Evolutionary conservation across 345 rosid species (phyloP).

Genomic region (Sonneratia caseolaris): DNA sequence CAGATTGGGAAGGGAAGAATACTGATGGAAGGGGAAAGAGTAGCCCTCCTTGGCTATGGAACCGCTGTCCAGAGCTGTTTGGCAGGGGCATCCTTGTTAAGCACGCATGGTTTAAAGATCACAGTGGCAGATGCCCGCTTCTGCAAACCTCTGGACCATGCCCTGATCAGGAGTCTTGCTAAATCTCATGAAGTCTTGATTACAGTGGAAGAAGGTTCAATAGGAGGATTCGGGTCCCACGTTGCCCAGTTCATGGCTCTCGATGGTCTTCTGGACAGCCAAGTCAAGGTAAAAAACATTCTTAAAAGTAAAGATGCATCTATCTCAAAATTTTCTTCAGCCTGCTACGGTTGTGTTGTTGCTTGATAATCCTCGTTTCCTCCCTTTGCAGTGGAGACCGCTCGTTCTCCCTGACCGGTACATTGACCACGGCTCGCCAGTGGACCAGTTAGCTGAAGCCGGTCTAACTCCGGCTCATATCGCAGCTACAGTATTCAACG

Average conservation of each 20-base stretch:
- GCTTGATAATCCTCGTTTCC: background rate
- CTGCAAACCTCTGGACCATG: slow-evolving; percentile 78
- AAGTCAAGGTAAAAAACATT: slow-evolving; percentile 61
- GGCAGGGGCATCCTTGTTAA: slow-evolving; percentile 57
- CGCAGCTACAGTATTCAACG: slow-evolving; percentile 70
- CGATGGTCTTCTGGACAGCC: slow-evolving; percentile 83
- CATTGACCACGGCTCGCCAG: slow-evolving; percentile 78
- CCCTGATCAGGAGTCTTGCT: slow-evolving; percentile 70
- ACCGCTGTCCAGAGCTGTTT: slow-evolving; percentile 81
- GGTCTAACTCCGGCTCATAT: slow-evolving; percentile 83
- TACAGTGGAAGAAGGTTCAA: slow-evolving; percentile 95
- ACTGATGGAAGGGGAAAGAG: slow-evolving; percentile 76
- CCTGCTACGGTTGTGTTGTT: background rate
- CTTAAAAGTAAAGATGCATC: background rate
- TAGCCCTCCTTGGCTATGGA: slow-evolving; percentile 84
- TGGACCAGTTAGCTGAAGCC: slow-evolving; percentile 59
- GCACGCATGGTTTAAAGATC: slow-evolving; percentile 33
- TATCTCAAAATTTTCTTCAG: background rate
- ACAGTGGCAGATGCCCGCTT: slow-evolving; percentile 91
- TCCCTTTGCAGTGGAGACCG: slow-evolving; percentile 70
- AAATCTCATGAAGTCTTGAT: slow-evolving; percentile 73
- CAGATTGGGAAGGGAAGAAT: slow-evolving; percentile 87
- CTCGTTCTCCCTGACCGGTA: slow-evolving; percentile 68
- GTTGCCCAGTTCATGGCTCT: slow-evolving; percentile 93
- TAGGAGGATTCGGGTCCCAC: slow-evolving; percentile 94